Percentiles rank a stretch among this genome's conserved stretches.
phyloP scores from a whole-genome alignment of 805 yeast species.

The Myxozyma geophila region DNA sequence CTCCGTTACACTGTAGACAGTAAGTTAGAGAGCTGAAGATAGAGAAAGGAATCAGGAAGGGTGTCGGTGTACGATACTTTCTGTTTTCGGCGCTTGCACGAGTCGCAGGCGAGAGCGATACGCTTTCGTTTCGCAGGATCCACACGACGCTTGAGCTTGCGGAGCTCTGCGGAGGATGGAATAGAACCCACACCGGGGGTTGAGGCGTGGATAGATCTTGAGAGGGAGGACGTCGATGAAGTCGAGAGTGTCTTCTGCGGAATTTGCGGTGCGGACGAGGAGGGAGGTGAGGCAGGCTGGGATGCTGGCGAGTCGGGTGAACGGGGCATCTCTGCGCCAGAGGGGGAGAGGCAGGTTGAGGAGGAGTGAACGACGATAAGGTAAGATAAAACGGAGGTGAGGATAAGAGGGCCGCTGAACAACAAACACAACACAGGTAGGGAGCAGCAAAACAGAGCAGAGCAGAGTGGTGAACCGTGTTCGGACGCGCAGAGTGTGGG shows the following conservation, averaged over 20 bases:
- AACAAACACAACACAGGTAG: too few species aligned
- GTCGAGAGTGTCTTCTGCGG: not conserved
- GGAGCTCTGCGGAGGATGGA: conserved; percentile 31
- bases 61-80: conserved; percentile 19
- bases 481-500: not conserved
- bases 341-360: not conserved
- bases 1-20: conserved; percentile 43
- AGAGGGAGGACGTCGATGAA: not conserved
- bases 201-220: not conserved
- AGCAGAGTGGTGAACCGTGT: not conserved
- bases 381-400: too few species aligned
- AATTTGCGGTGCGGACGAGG: not conserved
- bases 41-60: not conserved
- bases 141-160: conserved; percentile 36
- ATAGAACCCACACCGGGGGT: conserved; percentile 13
- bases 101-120: conserved; percentile 55
- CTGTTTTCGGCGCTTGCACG: conserved; percentile 52
- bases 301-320: conserved; percentile 11
- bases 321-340: not conserved
- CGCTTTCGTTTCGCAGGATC: conserved; percentile 46
- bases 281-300: conserved; percentile 1
- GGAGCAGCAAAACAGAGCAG: not conserved
- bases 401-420: too few species aligned
- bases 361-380: too few species aligned
- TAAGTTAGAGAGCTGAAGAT: not conserved